phyloP scores from a whole-genome alignment of 2,329 filamentous ascomycete genomes.

The Ilyonectria sp. region DNA sequence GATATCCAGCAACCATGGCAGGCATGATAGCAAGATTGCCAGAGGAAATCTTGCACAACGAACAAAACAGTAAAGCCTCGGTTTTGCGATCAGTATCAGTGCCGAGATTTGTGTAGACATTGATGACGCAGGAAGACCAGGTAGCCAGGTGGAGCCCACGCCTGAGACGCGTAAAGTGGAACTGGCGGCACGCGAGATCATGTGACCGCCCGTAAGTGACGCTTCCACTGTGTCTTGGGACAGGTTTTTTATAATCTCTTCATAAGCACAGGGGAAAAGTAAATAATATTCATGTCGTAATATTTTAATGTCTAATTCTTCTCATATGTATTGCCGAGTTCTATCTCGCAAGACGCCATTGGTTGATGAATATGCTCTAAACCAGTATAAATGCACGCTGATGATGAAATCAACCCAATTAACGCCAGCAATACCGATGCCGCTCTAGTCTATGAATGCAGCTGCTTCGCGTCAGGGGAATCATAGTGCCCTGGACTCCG shows the following conservation, averaged over 20 bases:
- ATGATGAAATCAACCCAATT: conserved; percentile 11
- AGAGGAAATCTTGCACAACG: background rate
- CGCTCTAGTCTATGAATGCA: conserved; percentile 8
- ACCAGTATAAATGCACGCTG: conserved; percentile 19
- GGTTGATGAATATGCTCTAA: background rate
- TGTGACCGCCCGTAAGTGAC: conserved; percentile 20
- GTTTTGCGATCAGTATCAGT: background rate
- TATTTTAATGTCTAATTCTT: background rate
- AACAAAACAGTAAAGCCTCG: background rate
- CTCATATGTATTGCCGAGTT: background rate
- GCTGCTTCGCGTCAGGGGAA: background rate
- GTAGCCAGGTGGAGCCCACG: conserved; percentile 15
- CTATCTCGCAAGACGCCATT: conserved; percentile 10
- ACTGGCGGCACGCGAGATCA: conserved; percentile 28
- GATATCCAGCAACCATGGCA: conserved; percentile 82
- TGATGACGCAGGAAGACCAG: conserved; percentile 18
- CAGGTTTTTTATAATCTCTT: background rate
- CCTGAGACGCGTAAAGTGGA: conserved; percentile 28
- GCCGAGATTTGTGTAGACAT: background rate
- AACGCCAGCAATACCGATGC: conserved; percentile 20
- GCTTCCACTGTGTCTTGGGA: background rate
- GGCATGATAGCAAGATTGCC: background rate
- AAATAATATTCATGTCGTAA: background rate
- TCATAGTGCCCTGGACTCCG: conserved; percentile 47
- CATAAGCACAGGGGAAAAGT: background rate